These are phyloP conservation scores for Chlorociboria aeruginascens DNA, from an alignment of 495 filamentous ascomycete genomes.

Conservation along the genomic window DNA sequence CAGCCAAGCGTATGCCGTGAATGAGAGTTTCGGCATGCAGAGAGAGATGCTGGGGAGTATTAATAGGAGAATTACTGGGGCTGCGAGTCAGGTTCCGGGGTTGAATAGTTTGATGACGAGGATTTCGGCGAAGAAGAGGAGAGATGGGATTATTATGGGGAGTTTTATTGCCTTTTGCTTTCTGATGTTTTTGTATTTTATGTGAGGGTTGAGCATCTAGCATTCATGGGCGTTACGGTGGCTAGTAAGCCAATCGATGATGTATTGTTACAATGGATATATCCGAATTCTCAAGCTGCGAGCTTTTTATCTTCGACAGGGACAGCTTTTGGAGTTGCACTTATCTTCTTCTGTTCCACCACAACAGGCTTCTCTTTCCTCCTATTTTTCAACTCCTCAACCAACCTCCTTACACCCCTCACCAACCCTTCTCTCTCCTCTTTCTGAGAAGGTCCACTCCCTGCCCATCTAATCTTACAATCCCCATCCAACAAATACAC, in stretches of 20 bases:
- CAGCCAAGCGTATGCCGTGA: conserved; percentile 93
- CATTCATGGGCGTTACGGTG: conserved; percentile 16
- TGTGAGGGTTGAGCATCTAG: conserved; percentile 30
- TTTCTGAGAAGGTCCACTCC: conserved; percentile 60
- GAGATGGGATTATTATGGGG: conserved; percentile 90
- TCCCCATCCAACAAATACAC: conserved; percentile 82
- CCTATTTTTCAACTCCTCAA: conserved; percentile 40
- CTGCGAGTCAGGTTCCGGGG: conserved; percentile 82
- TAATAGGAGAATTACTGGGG: conserved; percentile 76
- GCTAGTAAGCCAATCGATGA: conserved; percentile 11
- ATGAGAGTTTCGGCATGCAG: conserved; percentile 81
- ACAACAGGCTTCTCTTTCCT: not conserved
- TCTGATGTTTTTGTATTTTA: conserved; percentile 73
- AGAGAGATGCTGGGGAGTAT: conserved; percentile 76
- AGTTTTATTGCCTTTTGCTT: conserved; percentile 85
- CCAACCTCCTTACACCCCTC: conserved; percentile 52
- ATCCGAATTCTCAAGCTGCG: conserved; percentile 9
- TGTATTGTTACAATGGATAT: conserved; percentile 20
- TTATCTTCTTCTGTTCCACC: not conserved
- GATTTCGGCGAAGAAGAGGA: conserved; percentile 89
- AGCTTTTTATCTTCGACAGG: conserved; percentile 3
- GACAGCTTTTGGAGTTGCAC: not conserved
- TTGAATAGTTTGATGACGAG: conserved; percentile 86
- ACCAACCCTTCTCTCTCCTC: conserved; percentile 62
- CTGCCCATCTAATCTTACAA: conserved; percentile 90